phyloP scores from a whole-genome alignment of 129 eudicot genomes.

The Flaveria trinervia region DNA sequence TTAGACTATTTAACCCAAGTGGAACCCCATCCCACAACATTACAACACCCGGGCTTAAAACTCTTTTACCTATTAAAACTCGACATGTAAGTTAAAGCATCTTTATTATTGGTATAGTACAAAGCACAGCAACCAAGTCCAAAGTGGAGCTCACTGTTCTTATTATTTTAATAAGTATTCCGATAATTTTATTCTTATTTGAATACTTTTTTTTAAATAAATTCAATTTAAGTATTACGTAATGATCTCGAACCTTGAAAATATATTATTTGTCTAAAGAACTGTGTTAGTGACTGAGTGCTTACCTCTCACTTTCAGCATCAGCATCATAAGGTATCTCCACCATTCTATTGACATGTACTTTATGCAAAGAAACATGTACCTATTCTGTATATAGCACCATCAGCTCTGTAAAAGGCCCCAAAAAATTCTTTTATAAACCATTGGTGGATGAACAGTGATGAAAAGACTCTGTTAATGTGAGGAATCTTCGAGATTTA shows the following conservation, averaged over 20 bases:
- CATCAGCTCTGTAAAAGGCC: slow-evolving; percentile 11
- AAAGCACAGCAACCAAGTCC: slow-evolving; percentile 1
- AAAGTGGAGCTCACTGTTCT: slow-evolving; percentile 26
- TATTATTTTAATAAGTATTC: background rate
- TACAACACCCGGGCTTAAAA: no score
- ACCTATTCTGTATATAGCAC: background rate
- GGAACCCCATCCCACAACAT: no score
- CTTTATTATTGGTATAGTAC: background rate
- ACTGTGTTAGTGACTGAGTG: slow-evolving; percentile 24
- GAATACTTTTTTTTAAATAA: background rate
- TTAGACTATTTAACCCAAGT: no score
- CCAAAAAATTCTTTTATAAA: background rate
- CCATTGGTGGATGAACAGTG: slow-evolving; percentile 32
- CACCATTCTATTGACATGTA: slow-evolving; percentile 24
- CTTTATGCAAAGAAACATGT: slow-evolving; percentile 13
- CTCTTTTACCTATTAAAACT: no score
- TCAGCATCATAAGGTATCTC: slow-evolving; percentile 36
- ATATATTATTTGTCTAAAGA: background rate
- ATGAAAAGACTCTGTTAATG: slow-evolving; percentile 26
- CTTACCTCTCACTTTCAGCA: slow-evolving; percentile 38
- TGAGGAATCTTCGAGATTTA: slow-evolving; percentile 37
- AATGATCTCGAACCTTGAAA: background rate
- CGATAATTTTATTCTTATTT: no score
- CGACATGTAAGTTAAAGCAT: no score
- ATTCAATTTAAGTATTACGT: background rate